Evolutionary conservation across 306 rosid genomes (phyloP), one percentile per base, ranked within the genome.

Genomic region (Casuarina cunninghamiana): DNA sequence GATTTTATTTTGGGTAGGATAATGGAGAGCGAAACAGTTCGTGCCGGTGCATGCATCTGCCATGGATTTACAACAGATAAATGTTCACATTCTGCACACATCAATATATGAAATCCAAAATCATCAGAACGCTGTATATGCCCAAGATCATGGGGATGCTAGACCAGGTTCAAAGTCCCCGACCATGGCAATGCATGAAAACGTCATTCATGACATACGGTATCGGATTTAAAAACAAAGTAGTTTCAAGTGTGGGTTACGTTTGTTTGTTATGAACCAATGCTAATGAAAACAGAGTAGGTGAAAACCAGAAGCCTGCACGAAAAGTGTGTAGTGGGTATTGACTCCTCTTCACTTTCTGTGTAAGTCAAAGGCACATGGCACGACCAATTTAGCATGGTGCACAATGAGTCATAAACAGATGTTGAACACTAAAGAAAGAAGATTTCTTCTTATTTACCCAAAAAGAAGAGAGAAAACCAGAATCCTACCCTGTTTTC

Each of bases 321-420:
- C 32, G 2, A 7, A 9, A 16, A 74, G 15, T 65, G 43, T 11
- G 73, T 60, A 3, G 71, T 76, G 79, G 62, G 46, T 50, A 43
- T 51, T 26, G 45, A 17, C 26, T 12, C 21, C 26, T 38, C 17
- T 5, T 10, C 32, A 2, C 53, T 42, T 65, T 4, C 42, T 60
- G 41, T 69, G 58, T 32, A 11, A 42, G 80, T 80, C 83, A 70
- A 75, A 61, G 5, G 54, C 46, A 61, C 45, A 6, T 50, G 1
- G 60, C 70, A 75, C 5, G 45, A 43, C 69, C 37, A 15, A 75
- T 70, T n/a, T 32, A 63, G 53, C 57, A 16, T 76, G 62, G 80
- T 81, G 78, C 74, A 32, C 11, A 72, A 72, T 76, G 84, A 81
- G 42, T 81, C 78, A 53, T 11, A 2, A 2, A 1, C 70, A 43